Conservation (phyloP, 1,284 basidiomycete species). For the Pseudozyma thailandica region DNA sequence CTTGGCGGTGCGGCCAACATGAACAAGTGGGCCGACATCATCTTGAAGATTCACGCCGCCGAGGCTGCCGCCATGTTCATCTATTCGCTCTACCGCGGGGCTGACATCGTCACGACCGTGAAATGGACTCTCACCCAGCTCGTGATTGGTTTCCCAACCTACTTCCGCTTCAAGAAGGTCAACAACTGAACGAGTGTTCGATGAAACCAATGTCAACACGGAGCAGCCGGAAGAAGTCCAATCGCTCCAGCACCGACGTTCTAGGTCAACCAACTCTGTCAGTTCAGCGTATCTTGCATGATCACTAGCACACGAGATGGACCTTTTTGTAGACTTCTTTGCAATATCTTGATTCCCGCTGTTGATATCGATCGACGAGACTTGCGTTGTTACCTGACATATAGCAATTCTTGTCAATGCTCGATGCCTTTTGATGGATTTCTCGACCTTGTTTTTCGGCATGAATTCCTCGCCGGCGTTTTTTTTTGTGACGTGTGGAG, state of each 20-base stretch:
- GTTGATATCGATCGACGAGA: background rate
- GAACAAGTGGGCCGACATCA: constrained; percentile 29
- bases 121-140: constrained; percentile 45
- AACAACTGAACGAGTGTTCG: constrained; percentile 21
- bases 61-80: constrained; percentile 40
- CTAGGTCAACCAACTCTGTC: too few relatives aligned
- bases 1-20: constrained; percentile 32
- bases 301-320: too few relatives aligned
- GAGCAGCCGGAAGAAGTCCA: too few relatives aligned
- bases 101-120: constrained; percentile 27
- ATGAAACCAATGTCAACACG: too few relatives aligned
- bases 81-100: constrained; percentile 40
- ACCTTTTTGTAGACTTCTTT: too few relatives aligned
- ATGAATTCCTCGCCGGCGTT: background rate
- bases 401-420: background rate
- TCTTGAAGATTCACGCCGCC: constrained; percentile 27
- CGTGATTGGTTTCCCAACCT: constrained; percentile 50
- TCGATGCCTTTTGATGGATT: background rate
- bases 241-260: too few relatives aligned
- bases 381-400: background rate
- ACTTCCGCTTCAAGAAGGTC: constrained; percentile 49
- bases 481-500: background rate
- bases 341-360: too few relatives aligned
- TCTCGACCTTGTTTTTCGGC: constrained; percentile 1
- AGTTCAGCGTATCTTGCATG: too few relatives aligned